Evolutionary conservation across 257 asterid genomes (phyloP), one percentile per base, ranked within the genome.

Genomic region (Jacaranda copaia): DNA sequence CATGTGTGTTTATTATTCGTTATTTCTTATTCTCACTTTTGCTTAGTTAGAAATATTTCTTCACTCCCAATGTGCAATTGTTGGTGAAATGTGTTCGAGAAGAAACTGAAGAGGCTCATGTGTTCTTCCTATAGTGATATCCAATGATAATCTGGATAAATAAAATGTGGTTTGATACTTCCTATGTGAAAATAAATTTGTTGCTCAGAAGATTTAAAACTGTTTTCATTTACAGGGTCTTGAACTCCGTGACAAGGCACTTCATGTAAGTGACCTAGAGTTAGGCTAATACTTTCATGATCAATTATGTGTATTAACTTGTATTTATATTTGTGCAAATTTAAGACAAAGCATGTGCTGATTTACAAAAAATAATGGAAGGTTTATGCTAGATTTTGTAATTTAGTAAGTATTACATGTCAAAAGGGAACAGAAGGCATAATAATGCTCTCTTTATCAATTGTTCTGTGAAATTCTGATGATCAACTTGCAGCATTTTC

Each of bases 231-330:
- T 39, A 58, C 51, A 39, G 58, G 75, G 69, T 61, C 63, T 59
- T 67, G 57, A 65, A 68, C 39, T 74, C 67, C 75, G 53, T 78
- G 61, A 46, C 36, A 58, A 32, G 60, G 55, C 66, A 68, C 25
- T 77, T 58, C 55, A 53, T 20, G 45, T 48, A 49, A 66, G 63
- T 52, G 39, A 64, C 36, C 45, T 76, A 10, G 73, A 40, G 39
- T 25, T 56, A 11, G 56, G 60, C 19, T 42, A 40, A 43, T 59
- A 14, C 5, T 60, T 39, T 6, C 48, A 4, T 19, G 42, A n/a
- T 48, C 68, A 67, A 43, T n/a, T 65, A 11, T 55, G 3, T 16
- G 45, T 75, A 16, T 20, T 11, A 68, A 20, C 12, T 68, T 25
- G 60, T 48, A 40, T 19, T 16, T 42, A 19, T 9, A 45, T 46